Evolutionary conservation across 2,329 filamentous ascomycete species (phyloP), one percentile per base, ranked within the genome.

Genomic region (Capronia coronata): DNA sequence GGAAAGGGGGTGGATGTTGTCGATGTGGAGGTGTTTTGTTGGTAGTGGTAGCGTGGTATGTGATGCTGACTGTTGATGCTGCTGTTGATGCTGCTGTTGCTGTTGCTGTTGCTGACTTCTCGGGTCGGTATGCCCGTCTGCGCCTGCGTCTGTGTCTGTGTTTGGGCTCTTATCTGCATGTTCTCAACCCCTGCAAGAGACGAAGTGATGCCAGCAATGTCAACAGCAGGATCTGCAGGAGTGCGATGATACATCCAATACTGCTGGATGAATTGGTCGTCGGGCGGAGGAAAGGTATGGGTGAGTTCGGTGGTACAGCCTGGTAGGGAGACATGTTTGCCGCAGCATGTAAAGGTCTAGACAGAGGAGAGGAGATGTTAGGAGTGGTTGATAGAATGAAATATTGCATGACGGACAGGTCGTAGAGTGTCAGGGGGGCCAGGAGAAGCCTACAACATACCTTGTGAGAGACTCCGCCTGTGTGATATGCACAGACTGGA

Each of bases 281-380:
- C 21, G n/a, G 19, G 16, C 29, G 19, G 27, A 8, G 45, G 48
- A 6, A 40, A 16, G 6, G 34, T 37, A 38, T 55, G 52, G 1
- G 43, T 22, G 23, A 16, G 18, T 10, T 13, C 14, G 21, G 16
- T 32, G 8, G 30, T 30, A 25, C 52, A 57, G 19, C 55, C 55
- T 1, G 23, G 29, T 7, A 42, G 13, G n/a, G 42, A 43, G 27
- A 47, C 39, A 22, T 46, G 47, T 30, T 39, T 41, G 21, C 41
- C 19, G 32, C 54, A 57, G 27, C 51, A 54, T 9, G 29, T 32
- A 18, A 46, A 57, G 10, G 16, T 22, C 51, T 57, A 27, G 8
- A 18, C 6, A 23, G 29, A 2, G 7, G 30, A 11, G n/a, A 43
- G 16, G 25, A 27, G 25, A 27, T 27, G 19, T 13, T 21, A 25